Evolutionary conservation across 768 basidiomycete genomes (phyloP), one percentile per base, ranked within the genome.

Genomic region (Sporobolomyces pararoseus): DNA sequence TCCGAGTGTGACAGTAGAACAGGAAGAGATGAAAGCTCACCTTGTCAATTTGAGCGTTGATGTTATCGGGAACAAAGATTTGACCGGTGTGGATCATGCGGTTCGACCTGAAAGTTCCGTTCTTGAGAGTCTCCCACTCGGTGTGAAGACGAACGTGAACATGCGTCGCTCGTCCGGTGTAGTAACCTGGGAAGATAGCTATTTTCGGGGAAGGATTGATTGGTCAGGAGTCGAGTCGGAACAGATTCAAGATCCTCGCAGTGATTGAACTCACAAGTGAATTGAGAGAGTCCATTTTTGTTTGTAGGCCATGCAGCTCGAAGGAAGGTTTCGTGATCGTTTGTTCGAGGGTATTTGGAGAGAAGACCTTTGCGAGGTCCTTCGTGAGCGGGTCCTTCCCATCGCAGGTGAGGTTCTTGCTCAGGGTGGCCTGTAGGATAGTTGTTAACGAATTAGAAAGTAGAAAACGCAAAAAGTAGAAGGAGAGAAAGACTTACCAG

Each of bases 41-140:
- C 71, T 78, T 79, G 77, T 79, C 78, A 39, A 79, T 72, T 47
- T 72, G 66, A 55, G 68, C 60, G 76, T 79, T 79, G 63, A 79
- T 54, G 42, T 74, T 63, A 68, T 79, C 78, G 44, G 74, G 74
- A 13, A 79, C 75, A 66, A 79, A 79, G 70, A 79, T 65, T 63
- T 79, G 78, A 14, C 78, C 78, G 19, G 78, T 79, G 76, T 78
- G 78, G 32, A 77, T 72, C 49, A 76, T 65, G 23, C 64, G 63
- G 47, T 63, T 59, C 31, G 73, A 70, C 6, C 52, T 57, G 75
- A 76, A 77, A 7, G 76, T 76, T 62, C 67, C 70, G 74, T 77
- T 77, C 17, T 72, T 47, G 61, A 73, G 62, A 1, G 75, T 70
- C 21, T 64, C 67, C 75, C 75, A 77, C 52, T 76, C 72, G 29